These are phyloP conservation scores for Pistacia integerrima DNA, from an alignment of 345 rosid genomes.

Conservation along the genomic window DNA sequence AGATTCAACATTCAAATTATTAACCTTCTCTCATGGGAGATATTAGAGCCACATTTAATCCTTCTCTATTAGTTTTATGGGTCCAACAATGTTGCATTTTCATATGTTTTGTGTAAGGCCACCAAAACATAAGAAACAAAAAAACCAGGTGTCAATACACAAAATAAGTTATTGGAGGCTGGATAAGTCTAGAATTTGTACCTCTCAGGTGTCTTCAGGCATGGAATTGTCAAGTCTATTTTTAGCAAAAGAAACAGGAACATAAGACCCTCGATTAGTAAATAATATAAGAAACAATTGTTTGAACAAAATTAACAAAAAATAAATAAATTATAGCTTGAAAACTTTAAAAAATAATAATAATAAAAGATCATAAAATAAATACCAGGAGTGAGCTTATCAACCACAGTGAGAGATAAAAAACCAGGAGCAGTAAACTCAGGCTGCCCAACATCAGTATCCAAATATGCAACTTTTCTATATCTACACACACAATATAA, in stretches of 20 bases:
- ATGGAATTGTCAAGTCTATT: constrained; percentile 76
- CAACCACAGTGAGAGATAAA: constrained; percentile 75
- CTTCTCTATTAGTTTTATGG: not conserved
- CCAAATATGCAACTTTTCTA: constrained; percentile 81
- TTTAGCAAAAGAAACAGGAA: constrained; percentile 23
- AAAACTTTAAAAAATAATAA: not conserved
- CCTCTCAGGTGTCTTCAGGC: constrained; percentile 95
- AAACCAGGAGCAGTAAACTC: constrained; percentile 92
- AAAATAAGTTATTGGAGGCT: not conserved
- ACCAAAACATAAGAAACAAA: too few species aligned
- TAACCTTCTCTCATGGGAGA: not conserved
- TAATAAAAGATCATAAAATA: not conserved
- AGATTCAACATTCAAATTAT: not conserved
- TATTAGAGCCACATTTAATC: not conserved
- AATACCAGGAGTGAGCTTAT: constrained; percentile 63
- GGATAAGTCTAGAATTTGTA: constrained; percentile 24
- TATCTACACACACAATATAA: constrained; percentile 50
- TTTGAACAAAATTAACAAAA: not conserved
- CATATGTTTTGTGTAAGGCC: not conserved
- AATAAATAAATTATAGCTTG: not conserved
- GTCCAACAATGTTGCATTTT: not conserved
- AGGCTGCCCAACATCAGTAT: constrained; percentile 95
- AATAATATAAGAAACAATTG: not conserved
- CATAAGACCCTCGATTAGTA: constrained; percentile 9
- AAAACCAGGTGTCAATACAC: not conserved